These are phyloP conservation scores for Pilaira anomala DNA, from an alignment of 192 early-diverging fungal genomes.

Conservation along the genomic window DNA sequence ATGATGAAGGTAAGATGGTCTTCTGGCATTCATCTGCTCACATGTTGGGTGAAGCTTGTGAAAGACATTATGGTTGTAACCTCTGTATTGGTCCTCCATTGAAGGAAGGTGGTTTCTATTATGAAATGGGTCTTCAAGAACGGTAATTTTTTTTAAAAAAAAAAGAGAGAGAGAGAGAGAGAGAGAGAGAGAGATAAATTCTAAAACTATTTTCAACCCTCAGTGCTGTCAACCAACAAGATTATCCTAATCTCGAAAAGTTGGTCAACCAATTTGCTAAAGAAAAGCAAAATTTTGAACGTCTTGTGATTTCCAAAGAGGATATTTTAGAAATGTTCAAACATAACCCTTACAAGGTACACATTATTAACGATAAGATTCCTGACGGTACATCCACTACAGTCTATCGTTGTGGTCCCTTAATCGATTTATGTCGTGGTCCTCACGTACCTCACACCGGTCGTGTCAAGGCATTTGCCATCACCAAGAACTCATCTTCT, in stretches of 20 bases:
- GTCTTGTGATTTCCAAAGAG: conserved; percentile 84
- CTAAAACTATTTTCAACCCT: background rate
- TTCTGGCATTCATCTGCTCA: conserved; percentile 99
- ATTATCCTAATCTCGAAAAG: conserved; percentile 87
- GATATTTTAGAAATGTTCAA: conserved; percentile 95
- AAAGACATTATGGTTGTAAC: conserved; percentile 96
- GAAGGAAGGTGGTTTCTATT: conserved; percentile 91
- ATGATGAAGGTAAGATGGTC: conserved; percentile 88
- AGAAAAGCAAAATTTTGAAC: conserved; percentile 95
- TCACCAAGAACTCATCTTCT: conserved; percentile 96
- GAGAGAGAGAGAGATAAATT: background rate
- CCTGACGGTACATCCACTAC: conserved; percentile 92
- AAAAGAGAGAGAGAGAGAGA: background rate
- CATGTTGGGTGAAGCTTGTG: conserved; percentile 95
- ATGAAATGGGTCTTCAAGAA: conserved; percentile 84
- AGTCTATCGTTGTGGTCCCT: conserved; percentile 96
- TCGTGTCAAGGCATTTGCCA: conserved; percentile 87
- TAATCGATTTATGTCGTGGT: conserved; percentile 96
- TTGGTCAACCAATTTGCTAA: conserved; percentile 83
- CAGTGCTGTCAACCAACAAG: conserved; percentile 73
- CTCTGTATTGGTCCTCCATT: conserved; percentile 95
- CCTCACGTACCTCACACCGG: conserved; percentile 96
- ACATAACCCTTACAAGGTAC: conserved; percentile 97
- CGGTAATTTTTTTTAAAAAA: conserved; percentile 34
- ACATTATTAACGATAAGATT: conserved; percentile 89